Conservation (phyloP, 2,329 filamentous ascomycete genomes). For the Plectosphaerella sp. region DNA sequence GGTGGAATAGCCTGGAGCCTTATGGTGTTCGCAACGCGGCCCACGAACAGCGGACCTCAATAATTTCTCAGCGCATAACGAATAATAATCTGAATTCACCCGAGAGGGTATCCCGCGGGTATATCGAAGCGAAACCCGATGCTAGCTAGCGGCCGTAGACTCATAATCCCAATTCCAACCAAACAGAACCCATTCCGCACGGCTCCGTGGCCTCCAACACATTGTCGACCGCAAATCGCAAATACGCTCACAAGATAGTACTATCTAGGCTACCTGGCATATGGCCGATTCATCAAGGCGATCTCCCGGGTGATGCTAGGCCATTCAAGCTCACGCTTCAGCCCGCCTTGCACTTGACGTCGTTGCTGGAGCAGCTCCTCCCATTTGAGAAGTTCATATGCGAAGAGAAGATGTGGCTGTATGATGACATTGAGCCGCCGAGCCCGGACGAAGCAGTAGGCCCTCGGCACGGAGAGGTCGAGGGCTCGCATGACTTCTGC, state of each 20-base stretch:
- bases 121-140: no score
- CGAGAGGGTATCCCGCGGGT: no score
- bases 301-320: conserved; percentile 82
- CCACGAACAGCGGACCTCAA: no score
- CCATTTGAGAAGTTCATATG: conserved; percentile 94
- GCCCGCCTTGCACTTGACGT: conserved; percentile 26
- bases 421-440: conserved; percentile 95
- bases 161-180: no score
- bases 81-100: background rate
- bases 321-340: conserved; percentile 87
- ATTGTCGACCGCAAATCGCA: no score
- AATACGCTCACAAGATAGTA: no score
- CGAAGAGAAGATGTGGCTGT: conserved; percentile 90
- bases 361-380: conserved; percentile 69
- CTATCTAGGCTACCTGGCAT: conserved; percentile 54
- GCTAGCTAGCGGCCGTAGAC: no score
- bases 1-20: no score
- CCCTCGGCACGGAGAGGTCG: conserved; percentile 78
- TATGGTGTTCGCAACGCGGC: no score
- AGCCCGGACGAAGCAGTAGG: conserved; percentile 94
- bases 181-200: no score
- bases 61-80: conserved; percentile 23
- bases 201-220: no score
- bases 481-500: conserved; percentile 92
- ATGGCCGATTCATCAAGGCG: conserved; percentile 92